A percentile compares a stretch with the other conserved stretches of the same genome.
These are phyloP conservation scores for Aspergillus chevalieri DNA, from an alignment of 2,329 filamentous ascomycete genomes.

Conservation along the genomic window DNA sequence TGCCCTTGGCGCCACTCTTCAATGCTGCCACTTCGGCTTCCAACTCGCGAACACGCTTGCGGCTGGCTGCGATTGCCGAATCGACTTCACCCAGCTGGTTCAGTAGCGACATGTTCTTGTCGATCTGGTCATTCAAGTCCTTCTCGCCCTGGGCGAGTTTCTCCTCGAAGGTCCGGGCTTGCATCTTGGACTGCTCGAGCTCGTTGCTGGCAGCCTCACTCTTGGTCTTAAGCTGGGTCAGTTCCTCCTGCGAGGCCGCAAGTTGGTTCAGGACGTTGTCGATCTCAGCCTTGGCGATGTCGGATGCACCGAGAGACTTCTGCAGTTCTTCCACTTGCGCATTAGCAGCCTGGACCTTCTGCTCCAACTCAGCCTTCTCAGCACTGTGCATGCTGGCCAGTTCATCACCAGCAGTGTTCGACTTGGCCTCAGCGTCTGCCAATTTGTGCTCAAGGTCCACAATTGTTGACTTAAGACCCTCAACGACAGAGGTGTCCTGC, in stretches of 20 bases:
- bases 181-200: conserved; percentile 24
- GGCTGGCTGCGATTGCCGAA: conserved; percentile 27
- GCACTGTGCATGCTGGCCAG: conserved; percentile 38
- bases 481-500: conserved; percentile 32
- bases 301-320: conserved; percentile 71
- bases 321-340: conserved; percentile 74
- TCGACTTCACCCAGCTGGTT: conserved; percentile 36
- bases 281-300: conserved; percentile 61
- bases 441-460: conserved; percentile 59
- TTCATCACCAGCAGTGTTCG: conserved; percentile 36
- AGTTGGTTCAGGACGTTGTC: conserved; percentile 56
- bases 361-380: conserved; percentile 43
- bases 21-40: conserved; percentile 34
- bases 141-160: conserved; percentile 29
- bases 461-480: conserved; percentile 36
- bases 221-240: conserved; percentile 25
- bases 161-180: conserved; percentile 27
- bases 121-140: conserved; percentile 34
- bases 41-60: conserved; percentile 33
- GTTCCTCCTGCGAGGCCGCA: conserved; percentile 27
- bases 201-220: conserved; percentile 24
- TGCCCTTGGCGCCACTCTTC: conserved; percentile 27
- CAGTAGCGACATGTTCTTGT: conserved; percentile 36
- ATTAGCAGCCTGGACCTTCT: conserved; percentile 27
- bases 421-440: conserved; percentile 47